A percentile compares a stretch with the other conserved stretches of the same genome.
These are phyloP conservation scores for Collybiopsis confluens DNA, from an alignment of 768 basidiomycete genomes.

Conservation along the genomic window DNA sequence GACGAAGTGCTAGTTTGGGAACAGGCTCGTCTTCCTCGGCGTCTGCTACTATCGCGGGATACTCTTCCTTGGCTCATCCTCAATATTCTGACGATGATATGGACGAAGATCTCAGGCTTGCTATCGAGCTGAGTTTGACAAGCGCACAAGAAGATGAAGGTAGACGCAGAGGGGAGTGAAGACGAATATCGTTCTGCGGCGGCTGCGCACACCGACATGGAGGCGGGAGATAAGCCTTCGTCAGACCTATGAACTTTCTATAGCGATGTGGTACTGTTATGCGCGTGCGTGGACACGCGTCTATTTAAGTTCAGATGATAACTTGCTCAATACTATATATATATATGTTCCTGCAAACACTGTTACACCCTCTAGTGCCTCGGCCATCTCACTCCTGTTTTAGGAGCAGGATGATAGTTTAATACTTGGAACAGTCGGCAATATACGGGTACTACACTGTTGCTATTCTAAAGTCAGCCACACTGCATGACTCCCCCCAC, in stretches of 20 bases:
- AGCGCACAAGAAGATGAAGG: conserved; percentile 48
- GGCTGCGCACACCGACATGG: no score
- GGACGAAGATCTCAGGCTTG: conserved; percentile 63
- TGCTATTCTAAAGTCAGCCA: conserved; percentile 27
- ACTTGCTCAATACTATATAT: no score
- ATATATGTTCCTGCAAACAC: no score
- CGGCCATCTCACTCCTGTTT: conserved; percentile 31
- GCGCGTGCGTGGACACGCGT: no score
- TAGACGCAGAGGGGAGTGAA: conserved; percentile 26
- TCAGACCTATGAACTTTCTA: no score
- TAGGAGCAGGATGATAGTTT: no score
- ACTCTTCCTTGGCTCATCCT: conserved; percentile 11
- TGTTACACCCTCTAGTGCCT: no score
- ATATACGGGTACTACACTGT: neutral
- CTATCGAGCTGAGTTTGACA: conserved; percentile 60
- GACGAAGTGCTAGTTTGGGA: neutral
- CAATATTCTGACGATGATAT: conserved; percentile 6
- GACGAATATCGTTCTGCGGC: no score
- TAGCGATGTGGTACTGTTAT: no score
- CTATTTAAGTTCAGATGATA: no score
- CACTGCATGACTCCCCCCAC: conserved; percentile 48
- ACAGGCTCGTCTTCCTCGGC: neutral
- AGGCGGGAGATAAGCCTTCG: no score
- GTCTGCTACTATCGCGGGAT: conserved; percentile 10
- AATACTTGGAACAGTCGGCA: neutral